phyloP scores from a whole-genome alignment of 1,139 yeast species.

The Yamadazyma diddensiae region DNA sequence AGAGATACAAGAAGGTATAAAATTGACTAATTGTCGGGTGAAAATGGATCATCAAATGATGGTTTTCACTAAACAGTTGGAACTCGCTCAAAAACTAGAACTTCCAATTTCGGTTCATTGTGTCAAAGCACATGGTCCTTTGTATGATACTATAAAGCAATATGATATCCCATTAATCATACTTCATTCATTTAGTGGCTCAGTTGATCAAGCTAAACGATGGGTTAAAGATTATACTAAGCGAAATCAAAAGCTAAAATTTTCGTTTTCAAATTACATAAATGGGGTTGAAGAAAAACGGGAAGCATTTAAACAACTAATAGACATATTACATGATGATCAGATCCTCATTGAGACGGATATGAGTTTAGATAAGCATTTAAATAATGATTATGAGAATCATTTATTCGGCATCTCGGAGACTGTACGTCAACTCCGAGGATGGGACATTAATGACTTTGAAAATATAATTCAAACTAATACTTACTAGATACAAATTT shows the following conservation, averaged over 20 bases:
- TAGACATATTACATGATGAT: conserved; percentile 18
- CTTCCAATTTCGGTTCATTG: conserved; percentile 76
- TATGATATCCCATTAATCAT: conserved; percentile 41
- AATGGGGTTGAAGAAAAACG: conserved; percentile 36
- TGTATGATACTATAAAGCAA: conserved; percentile 44
- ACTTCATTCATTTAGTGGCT: conserved; percentile 86
- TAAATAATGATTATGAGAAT: conserved; percentile 15
- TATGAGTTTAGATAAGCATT: conserved; percentile 28
- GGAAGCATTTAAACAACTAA: conserved; percentile 22
- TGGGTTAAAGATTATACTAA: conserved; percentile 44
- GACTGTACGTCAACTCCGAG: conserved; percentile 13
- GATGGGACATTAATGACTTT: conserved; percentile 12
- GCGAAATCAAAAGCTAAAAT: conserved; percentile 25
- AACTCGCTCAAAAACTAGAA: conserved; percentile 46
- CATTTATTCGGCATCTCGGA: conserved; percentile 19
- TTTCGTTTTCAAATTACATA: conserved; percentile 64
- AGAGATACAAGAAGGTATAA: conserved; percentile 9
- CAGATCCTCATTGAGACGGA: conserved; percentile 41
- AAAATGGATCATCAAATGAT: conserved; percentile 60
- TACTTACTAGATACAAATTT: conserved; percentile 1
- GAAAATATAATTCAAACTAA: conserved; percentile 1
- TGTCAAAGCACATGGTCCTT: conserved; percentile 69
- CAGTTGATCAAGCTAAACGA: conserved; percentile 56
- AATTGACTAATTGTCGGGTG: conserved; percentile 49
- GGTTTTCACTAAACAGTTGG: conserved; percentile 50